These are phyloP conservation scores for Porodaedalea pini DNA, from an alignment of 1,284 basidiomycete species.

Conservation along the genomic window DNA sequence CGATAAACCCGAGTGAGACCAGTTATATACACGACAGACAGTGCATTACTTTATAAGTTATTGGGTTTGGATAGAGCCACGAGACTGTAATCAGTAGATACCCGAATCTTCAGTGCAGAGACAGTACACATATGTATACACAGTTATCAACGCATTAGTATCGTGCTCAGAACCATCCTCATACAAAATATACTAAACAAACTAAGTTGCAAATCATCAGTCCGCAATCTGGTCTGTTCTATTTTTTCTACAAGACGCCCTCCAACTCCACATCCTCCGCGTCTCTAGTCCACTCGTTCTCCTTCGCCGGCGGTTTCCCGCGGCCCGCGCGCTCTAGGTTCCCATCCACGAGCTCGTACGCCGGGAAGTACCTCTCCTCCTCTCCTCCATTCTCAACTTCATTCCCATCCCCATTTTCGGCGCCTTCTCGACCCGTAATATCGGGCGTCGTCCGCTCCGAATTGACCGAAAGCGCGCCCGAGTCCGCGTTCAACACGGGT, in stretches of 20 bases:
- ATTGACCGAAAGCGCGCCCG: neutral
- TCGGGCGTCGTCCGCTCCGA: constrained; percentile 12
- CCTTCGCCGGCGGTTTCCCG: constrained; percentile 25
- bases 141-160: no score
- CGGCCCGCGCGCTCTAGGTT: constrained; percentile 71
- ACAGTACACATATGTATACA: no score
- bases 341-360: constrained; percentile 77
- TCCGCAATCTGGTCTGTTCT: neutral
- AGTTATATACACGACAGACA: neutral
- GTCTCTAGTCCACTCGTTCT: neutral
- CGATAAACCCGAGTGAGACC: constrained; percentile 3
- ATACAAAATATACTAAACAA: neutral
- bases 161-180: no score
- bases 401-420: constrained; percentile 15
- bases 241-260: neutral
- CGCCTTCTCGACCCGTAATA: neutral
- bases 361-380: constrained; percentile 57
- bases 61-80: neutral
- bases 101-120: no score
- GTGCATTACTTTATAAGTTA: neutral
- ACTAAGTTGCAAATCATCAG: no score
- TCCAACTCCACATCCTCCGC: neutral
- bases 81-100: neutral
- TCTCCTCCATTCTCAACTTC: constrained; percentile 1
- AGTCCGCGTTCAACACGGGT: neutral